Evolutionary conservation across 257 asterid genomes (phyloP).

Genomic region (Coffea canephora): DNA sequence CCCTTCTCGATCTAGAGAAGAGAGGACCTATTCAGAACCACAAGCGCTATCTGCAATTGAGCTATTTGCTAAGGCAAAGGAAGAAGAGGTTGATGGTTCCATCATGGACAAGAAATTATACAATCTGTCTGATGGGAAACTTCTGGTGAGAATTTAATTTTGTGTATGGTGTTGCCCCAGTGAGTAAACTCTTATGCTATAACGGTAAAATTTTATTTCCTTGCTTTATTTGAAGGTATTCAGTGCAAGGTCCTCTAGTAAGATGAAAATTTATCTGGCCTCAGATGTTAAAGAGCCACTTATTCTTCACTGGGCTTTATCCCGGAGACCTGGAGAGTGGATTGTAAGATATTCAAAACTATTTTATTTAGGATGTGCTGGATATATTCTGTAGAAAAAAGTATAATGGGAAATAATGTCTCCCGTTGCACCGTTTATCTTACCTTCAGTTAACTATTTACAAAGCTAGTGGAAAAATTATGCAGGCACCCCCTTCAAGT

Average conservation of each 20-base stretch:
- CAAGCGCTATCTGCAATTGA: conserved; percentile 52
- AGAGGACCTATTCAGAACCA: conserved; percentile 41
- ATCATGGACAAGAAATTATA: conserved; percentile 49
- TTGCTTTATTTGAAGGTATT: conserved; percentile 54
- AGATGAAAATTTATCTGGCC: conserved; percentile 67
- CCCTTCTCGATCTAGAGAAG: conserved; percentile 40
- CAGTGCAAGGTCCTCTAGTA: conserved; percentile 53
- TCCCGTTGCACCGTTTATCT: background rate
- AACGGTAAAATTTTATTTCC: conserved; percentile 6
- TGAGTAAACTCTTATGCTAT: background rate
- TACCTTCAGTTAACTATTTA: conserved; percentile 1
- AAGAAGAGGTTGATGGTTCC: conserved; percentile 53
- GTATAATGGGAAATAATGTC: background rate
- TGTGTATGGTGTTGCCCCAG: background rate
- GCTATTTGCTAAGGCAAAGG: conserved; percentile 49
- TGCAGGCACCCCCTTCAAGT: conserved; percentile 77
- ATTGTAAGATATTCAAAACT: conserved; percentile 43
- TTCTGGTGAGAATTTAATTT: conserved; percentile 54
- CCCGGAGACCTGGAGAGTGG: conserved; percentile 88
- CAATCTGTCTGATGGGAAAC: conserved; percentile 63
- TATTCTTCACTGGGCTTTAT: conserved; percentile 95
- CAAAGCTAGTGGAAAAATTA: conserved; percentile 11
- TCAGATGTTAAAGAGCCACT: conserved; percentile 74
- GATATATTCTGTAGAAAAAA: background rate
- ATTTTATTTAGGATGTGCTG: background rate